Conservation (phyloP, 139 green algal species). For the Nannochloris sp. region DNA sequence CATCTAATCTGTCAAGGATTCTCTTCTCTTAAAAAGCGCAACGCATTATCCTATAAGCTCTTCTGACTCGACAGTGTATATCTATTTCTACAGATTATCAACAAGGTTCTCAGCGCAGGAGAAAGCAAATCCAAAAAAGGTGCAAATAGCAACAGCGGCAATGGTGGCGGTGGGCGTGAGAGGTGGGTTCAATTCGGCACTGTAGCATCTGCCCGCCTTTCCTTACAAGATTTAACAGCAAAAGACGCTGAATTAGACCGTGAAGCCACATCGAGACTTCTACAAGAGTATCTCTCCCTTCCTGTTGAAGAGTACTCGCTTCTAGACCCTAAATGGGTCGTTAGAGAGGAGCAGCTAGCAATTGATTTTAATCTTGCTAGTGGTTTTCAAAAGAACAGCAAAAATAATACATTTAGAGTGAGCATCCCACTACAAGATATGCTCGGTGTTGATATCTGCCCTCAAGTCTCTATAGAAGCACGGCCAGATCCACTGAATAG, state of each 20-base stretch:
- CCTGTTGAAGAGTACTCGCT: conserved; percentile 25
- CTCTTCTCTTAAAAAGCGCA: neutral
- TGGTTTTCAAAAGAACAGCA: neutral
- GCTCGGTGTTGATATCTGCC: conserved; percentile 18
- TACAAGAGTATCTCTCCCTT: conserved; percentile 23
- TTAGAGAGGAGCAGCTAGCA: neutral
- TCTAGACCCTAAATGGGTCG: conserved; percentile 32
- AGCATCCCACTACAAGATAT: conserved; percentile 23
- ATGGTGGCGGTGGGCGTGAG: too few relatives aligned
- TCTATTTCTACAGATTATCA: conserved; percentile 13
- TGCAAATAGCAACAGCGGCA: too few relatives aligned
- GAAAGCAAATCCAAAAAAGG: too few relatives aligned
- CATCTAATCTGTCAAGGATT: too few relatives aligned
- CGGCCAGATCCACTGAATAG: neutral
- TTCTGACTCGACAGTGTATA: neutral
- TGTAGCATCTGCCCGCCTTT: neutral
- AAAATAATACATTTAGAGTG: conserved; percentile 9
- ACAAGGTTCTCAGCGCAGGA: conserved; percentile 6
- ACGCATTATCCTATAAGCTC: neutral
- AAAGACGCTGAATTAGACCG: too few relatives aligned
- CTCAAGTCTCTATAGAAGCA: conserved; percentile 11
- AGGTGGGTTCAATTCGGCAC: conserved; percentile 30
- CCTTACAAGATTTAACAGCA: neutral
- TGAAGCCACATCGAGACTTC: neutral
- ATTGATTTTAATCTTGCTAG: neutral